Evolutionary conservation across 495 filamentous ascomycete genomes (phyloP), one percentile per base, ranked within the genome.

Genomic region (Aspergillus nanangensis): DNA sequence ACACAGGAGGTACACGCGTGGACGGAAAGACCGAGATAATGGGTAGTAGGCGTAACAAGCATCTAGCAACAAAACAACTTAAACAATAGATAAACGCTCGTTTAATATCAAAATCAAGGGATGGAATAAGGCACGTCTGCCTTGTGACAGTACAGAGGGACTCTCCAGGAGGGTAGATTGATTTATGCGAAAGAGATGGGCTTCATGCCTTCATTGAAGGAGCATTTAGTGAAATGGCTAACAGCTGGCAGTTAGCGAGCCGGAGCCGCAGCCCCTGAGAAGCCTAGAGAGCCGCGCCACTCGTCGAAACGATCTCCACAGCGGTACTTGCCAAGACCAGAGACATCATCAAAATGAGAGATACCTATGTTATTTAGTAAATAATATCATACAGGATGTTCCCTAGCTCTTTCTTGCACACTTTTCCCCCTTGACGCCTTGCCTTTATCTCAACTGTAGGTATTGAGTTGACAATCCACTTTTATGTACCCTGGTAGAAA

Each of bases 221-320:
- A 47, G 50, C 36, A 59, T 51, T 49, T 49, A 51, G 41, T 53
- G 55, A 46, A 48, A 47, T 52, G 48, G 57, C 48, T 57, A 63
- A 63, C 63, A 69, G 54, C 59, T 52, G 48, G 48, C 44, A 41
- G 55, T 50, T 66, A 68, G 65, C 69, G 66, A 68, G 66, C 57
- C 54, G 49, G 66, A 68, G 66, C 57, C 54, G 49, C 54, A 54
- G 61, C 67, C 69, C 69, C 67, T 69, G 66, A 70, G 46, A 49
- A 50, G 61, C 59, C 60, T 65, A 49, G 61, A 58, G 62, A 58
- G 61, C 62, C 56, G 61, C 67, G 63, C 63, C 60, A 70, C 62
- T 64, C 44, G 61, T 62, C 46, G 52, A 43, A 32, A 42, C 33
- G 42, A 49, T 53, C 56, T 21, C 52, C 56, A 55, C 52, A 47